Conservation (phyloP, 2,329 filamentous ascomycete genomes). For the Colletotrichum plurivorum region DNA sequence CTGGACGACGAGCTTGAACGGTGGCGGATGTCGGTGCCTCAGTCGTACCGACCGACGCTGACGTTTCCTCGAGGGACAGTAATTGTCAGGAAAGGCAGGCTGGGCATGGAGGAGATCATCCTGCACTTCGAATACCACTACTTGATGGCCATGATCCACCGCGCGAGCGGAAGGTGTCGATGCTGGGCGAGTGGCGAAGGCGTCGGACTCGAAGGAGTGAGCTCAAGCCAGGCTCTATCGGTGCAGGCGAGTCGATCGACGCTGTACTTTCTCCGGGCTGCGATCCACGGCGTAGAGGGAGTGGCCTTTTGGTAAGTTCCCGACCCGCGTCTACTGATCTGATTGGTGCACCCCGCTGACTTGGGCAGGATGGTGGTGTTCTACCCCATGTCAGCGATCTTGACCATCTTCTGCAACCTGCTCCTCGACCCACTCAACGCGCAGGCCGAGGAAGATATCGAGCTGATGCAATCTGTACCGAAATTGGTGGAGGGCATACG, state of each 20-base stretch:
- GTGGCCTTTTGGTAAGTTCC: conserved; percentile 64
- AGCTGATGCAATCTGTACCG: conserved; percentile 58
- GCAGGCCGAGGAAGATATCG: conserved; percentile 60
- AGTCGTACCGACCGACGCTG: conserved; percentile 61
- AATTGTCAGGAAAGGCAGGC: conserved; percentile 45
- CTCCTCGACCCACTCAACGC: conserved; percentile 61
- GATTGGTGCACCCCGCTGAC: neutral
- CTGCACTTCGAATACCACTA: conserved; percentile 70
- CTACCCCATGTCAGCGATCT: conserved; percentile 68
- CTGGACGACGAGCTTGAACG: conserved; percentile 69
- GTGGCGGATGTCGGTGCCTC: conserved; percentile 66
- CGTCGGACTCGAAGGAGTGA: conserved; percentile 53
- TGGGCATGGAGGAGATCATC: conserved; percentile 62
- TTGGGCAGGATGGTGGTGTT: conserved; percentile 65
- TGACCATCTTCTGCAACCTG: conserved; percentile 69
- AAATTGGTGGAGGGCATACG: conserved; percentile 59
- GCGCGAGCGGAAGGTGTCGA: conserved; percentile 66
- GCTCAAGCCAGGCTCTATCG: conserved; percentile 66
- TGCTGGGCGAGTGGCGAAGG: conserved; percentile 52
- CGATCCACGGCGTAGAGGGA: conserved; percentile 57
- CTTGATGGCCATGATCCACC: conserved; percentile 68
- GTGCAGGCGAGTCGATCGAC: conserved; percentile 70
- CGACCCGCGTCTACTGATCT: too few species aligned
- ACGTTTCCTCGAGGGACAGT: conserved; percentile 53
- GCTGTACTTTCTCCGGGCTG: conserved; percentile 61